Evolutionary conservation across 1,284 basidiomycete species (phyloP), one percentile per base, ranked within the genome.

Genomic region (Kalmanozyma brasiliensis): DNA sequence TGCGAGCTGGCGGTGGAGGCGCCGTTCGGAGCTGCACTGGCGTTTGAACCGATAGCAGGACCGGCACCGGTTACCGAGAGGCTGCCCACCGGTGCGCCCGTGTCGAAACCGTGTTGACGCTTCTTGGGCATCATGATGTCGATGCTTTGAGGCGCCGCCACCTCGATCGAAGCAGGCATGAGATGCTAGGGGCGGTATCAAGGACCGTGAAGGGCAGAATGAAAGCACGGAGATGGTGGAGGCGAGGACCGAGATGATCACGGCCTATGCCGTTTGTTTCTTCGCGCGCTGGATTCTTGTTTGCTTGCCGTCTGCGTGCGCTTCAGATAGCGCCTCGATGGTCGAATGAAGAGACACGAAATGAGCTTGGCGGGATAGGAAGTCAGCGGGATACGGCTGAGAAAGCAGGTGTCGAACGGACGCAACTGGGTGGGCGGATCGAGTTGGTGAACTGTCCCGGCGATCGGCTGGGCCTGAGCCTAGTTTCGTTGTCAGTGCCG

Each of bases 81-180:
- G 14, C 37, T 42, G 20, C 44, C 37, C 8, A n/a, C n/a, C n/a
- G 56, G 26, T 2, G 53, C 36, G n/a, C 58, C 59, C 13, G 65
- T 44, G 26, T 64, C 64, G 35, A 72, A 72, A 11, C 69, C 69
- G 23, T 72, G 69, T 32, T 72, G 69, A 24, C 69, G 55, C 48
- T 67, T 67, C 41, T 68, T 72, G 33, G 69, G 69, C 69, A 72
- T 67, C 64, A 72, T 65, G 35, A 60, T 63, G 36, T 66, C 66
- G 32, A 69, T 58, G 48, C 43, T 48, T 29, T 69, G 66, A 35
- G 60, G 56, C 51, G 32, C 56, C 35, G 67, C 59, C 33, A 49
- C 49, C 35, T 61, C 49, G 20, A 61, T 43, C 33, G 52, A 65
- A 7, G 62, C 55, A 46, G 58, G 62, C 61, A 65, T 64, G 29